A percentile compares a stretch with the other conserved stretches of the same genome.
phyloP scores from a whole-genome alignment of 1,284 basidiomycete species.

The Mycosarcoma mackinlayi region DNA sequence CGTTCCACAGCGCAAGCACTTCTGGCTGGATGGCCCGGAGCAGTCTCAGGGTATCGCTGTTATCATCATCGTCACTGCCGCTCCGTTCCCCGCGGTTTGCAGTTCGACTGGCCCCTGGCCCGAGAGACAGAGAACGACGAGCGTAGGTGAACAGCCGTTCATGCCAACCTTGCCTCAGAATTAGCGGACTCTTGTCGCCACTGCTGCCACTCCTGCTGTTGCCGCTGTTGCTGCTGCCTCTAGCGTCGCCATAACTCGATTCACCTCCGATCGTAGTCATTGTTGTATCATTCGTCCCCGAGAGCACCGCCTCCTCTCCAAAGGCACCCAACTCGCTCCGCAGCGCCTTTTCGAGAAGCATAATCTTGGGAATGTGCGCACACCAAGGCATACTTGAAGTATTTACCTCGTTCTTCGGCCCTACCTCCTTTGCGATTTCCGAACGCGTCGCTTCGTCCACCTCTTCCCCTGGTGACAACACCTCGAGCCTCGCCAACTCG shows the following conservation, averaged over 20 bases:
- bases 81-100: background rate
- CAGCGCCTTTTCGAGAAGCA: conserved; percentile 14
- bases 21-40: conserved; percentile 9
- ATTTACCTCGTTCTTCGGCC: conserved; percentile 14
- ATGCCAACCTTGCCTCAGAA: conserved; percentile 46
- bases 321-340: conserved; percentile 28
- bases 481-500: conserved; percentile 7
- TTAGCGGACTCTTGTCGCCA: conserved; percentile 20
- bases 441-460: background rate
- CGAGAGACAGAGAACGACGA: conserved; percentile 17
- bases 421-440: background rate
- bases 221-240: background rate
- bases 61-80: conserved; percentile 1
- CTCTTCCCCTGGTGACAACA: background rate
- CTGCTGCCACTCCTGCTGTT: too few relatives aligned
- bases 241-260: background rate
- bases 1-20: conserved; percentile 19
- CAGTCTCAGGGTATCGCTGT: background rate
- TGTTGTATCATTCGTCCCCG: background rate
- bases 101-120: background rate
- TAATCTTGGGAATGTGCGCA: conserved; percentile 5
- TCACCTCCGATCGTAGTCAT: background rate
- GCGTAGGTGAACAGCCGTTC: conserved; percentile 35
- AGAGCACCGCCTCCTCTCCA: conserved; percentile 15
- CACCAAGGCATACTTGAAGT: conserved; percentile 11